Evolutionary conservation across 306 rosid species (phyloP).

Genomic region (Trifolium subterraneum): DNA sequence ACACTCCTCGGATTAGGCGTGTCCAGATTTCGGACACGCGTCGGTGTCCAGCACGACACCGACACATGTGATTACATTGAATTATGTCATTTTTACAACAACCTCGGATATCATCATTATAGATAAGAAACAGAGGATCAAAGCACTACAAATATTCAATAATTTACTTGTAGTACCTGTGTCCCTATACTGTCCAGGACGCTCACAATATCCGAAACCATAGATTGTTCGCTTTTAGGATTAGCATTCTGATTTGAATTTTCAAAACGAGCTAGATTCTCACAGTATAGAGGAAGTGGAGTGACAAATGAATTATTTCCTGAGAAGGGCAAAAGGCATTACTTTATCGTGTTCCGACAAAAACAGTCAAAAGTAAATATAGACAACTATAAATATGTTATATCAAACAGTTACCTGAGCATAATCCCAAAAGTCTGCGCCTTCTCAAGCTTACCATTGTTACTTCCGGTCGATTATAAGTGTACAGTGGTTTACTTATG

Average conservation of each 20-base stretch:
- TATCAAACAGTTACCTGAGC: conserved; percentile 59
- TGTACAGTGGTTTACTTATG: conserved; percentile 24
- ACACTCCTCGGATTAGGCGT: too few relatives aligned
- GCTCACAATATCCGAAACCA: conserved; percentile 48
- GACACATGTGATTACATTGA: too few relatives aligned
- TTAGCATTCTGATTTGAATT: conserved; percentile 42
- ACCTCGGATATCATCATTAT: not conserved
- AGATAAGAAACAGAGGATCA: not conserved
- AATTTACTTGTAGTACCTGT: conserved; percentile 16
- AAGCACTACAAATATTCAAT: conserved; percentile 19
- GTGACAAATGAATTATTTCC: conserved; percentile 61
- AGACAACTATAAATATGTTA: not conserved
- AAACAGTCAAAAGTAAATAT: not conserved
- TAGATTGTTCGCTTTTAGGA: conserved; percentile 53
- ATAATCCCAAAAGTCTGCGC: conserved; percentile 80
- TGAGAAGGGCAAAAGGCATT: conserved; percentile 40
- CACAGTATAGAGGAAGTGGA: conserved; percentile 62
- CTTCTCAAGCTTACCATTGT: conserved; percentile 90
- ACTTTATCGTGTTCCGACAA: not conserved
- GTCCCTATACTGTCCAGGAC: conserved; percentile 49
- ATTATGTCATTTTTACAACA: too few relatives aligned
- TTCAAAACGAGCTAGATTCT: conserved; percentile 48
- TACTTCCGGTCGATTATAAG: conserved; percentile 14
- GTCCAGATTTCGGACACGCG: too few relatives aligned
- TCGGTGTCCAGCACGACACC: too few relatives aligned